Evolutionary conservation across 169 alveolate genomes (phyloP).

Genomic region (Prorocentrum cordatum): DNA sequence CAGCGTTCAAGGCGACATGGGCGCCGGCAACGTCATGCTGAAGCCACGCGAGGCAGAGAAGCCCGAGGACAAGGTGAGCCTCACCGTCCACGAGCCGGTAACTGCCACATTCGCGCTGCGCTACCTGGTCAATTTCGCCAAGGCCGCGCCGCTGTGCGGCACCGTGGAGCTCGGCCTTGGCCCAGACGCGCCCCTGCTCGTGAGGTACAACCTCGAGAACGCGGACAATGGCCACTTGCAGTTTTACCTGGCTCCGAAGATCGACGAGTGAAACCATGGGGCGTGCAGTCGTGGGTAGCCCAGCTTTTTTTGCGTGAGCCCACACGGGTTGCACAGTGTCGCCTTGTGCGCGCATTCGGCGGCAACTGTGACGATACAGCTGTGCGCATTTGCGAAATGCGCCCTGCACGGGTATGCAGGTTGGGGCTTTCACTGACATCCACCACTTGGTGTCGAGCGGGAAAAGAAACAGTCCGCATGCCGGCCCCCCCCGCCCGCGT

Average conservation of each 20-base stretch:
- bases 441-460: too few relatives aligned
- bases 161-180: conserved; percentile 31
- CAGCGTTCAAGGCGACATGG: conserved; percentile 17
- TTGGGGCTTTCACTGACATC: too few relatives aligned
- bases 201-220: conserved; percentile 31
- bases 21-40: conserved; percentile 25
- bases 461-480: too few relatives aligned
- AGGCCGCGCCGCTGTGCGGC: conserved; percentile 42
- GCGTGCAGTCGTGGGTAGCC: too few relatives aligned
- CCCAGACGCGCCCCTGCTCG: conserved; percentile 54
- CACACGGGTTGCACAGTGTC: too few relatives aligned
- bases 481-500: too few relatives aligned
- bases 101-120: conserved; percentile 53
- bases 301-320: too few relatives aligned
- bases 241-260: conserved; percentile 13
- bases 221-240: conserved; percentile 18
- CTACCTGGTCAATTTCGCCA: conserved; percentile 39
- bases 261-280: conserved; percentile 8
- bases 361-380: too few relatives aligned
- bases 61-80: conserved; percentile 25
- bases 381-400: too few relatives aligned
- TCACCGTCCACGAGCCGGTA: conserved; percentile 53
- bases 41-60: conserved; percentile 19
- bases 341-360: too few relatives aligned
- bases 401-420: too few relatives aligned